Evolutionary conservation across 176 grass and related monocot species (phyloP), one percentile per base, ranked within the genome.

Genomic region (Rhynchospora breviuscula): DNA sequence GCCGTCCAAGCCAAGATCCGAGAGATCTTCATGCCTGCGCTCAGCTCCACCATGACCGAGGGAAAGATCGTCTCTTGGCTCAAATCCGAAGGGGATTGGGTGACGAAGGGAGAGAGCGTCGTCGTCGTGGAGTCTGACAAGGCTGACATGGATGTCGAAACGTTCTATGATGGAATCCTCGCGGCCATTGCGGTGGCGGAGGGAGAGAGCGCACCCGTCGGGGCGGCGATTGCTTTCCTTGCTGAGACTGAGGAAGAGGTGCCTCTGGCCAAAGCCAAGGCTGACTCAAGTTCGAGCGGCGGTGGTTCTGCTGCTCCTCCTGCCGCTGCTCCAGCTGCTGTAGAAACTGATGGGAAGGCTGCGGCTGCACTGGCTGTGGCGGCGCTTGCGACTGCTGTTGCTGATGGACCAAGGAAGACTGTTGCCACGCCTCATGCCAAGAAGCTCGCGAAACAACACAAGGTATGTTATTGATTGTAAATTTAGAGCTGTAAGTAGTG

Each of bases 101-200:
- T 98, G 63, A 77, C 89, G 57, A 98, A 93, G 84, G 95, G 95
- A 5, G 95, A 98, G 71, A 86, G 92, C 80, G 91, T 98, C 63
- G 96, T 95, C 63, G 93, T 98, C 19, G 92, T 95, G 12, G 91
- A 98, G 79, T 95, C 96, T 35, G 92, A 95, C 79, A 98, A 98
- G 86, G 96, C 96, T 7, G 93, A 95, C 86, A 95, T 98, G 96
- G 96, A 98, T 60, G 96, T 98, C 1, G 96, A 98, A 85, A 93
- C 96, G 18, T 98, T 98, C 86, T 85, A 98, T 44, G 93, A 95
- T 15, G 96, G 96, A 21, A 95, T 98, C 53, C 78, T 98, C 31
- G 93, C 93, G 2, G 91, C 88, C 25, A 88, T 98, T 80, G 88
- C 95, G 63, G 88, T 93, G 46, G 86, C 86, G 1, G 89, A 87